phyloP scores from a whole-genome alignment of 2,329 filamentous ascomycete species.

The Mariannaea sp. region DNA sequence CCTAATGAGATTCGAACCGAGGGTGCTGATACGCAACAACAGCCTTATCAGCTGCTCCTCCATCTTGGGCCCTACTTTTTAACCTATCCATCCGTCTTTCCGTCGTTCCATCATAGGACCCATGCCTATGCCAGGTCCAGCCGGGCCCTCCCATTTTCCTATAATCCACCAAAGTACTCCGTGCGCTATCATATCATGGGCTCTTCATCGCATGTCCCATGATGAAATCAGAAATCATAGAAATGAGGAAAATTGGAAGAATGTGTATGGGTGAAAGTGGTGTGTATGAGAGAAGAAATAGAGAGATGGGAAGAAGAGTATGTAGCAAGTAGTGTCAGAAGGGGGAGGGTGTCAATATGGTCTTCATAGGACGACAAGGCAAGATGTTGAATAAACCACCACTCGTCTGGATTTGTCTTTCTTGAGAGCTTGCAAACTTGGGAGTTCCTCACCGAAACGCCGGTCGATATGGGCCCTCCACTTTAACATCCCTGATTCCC shows the following conservation, averaged over 20 bases:
- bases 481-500: slow-evolving; percentile 58
- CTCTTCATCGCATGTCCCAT: slow-evolving; percentile 29
- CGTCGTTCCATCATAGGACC: slow-evolving; percentile 26
- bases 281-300: slow-evolving; percentile 17
- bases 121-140: slow-evolving; percentile 23
- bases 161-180: slow-evolving; percentile 30
- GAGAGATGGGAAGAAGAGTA: not conserved
- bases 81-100: slow-evolving; percentile 13
- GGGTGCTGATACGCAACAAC: slow-evolving; percentile 20
- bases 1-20: slow-evolving; percentile 10
- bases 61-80: slow-evolving; percentile 24
- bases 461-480: slow-evolving; percentile 55
- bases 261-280: too few relatives aligned
- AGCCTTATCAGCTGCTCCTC: slow-evolving; percentile 21
- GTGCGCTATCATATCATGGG: slow-evolving; percentile 33
- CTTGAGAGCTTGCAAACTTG: not conserved
- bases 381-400: not conserved
- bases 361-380: not conserved
- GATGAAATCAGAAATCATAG: slow-evolving; percentile 20
- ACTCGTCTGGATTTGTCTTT: too few relatives aligned
- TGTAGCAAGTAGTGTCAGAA: slow-evolving; percentile 9
- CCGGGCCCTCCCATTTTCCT: slow-evolving; percentile 23
- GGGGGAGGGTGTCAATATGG: slow-evolving; percentile 6
- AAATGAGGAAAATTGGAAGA: slow-evolving; percentile 18
- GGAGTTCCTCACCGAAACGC: slow-evolving; percentile 29